phyloP scores from a whole-genome alignment of 345 rosid genomes.

The Pistacia integerrima region DNA sequence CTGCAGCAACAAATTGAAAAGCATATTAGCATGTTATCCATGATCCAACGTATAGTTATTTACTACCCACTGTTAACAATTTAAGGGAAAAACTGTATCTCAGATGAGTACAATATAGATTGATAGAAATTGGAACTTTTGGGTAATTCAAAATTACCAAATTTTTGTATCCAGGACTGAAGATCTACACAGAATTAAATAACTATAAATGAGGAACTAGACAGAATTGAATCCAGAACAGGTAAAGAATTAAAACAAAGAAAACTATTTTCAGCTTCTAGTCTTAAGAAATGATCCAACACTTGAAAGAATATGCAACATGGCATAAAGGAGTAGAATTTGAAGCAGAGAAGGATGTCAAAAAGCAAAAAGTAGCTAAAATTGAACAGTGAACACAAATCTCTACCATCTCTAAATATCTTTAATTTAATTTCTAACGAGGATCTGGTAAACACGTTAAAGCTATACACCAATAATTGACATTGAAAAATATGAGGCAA shows the following conservation, averaged over 20 bases:
- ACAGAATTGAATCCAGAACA: too few relatives aligned
- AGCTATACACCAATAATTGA: background rate
- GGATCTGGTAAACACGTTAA: background rate
- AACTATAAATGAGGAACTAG: too few relatives aligned
- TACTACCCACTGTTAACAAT: too few relatives aligned
- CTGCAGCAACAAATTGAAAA: constrained; percentile 39
- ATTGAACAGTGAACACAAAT: background rate
- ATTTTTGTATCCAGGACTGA: too few relatives aligned
- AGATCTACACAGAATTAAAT: too few relatives aligned
- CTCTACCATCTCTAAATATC: background rate
- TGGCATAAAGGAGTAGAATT: background rate
- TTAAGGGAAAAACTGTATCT: background rate
- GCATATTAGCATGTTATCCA: background rate
- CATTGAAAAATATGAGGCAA: background rate
- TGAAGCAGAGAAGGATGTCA: background rate
- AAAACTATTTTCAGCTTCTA: background rate
- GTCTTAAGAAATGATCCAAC: background rate
- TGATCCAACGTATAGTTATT: background rate
- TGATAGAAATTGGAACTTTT: background rate
- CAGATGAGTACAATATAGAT: background rate
- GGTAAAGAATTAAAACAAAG: background rate
- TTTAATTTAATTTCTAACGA: background rate
- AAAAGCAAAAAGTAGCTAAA: background rate
- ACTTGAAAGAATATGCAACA: background rate
- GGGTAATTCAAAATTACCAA: background rate